Conservation (phyloP, 257 asterid genomes). For the Penstemon davidsonii region DNA sequence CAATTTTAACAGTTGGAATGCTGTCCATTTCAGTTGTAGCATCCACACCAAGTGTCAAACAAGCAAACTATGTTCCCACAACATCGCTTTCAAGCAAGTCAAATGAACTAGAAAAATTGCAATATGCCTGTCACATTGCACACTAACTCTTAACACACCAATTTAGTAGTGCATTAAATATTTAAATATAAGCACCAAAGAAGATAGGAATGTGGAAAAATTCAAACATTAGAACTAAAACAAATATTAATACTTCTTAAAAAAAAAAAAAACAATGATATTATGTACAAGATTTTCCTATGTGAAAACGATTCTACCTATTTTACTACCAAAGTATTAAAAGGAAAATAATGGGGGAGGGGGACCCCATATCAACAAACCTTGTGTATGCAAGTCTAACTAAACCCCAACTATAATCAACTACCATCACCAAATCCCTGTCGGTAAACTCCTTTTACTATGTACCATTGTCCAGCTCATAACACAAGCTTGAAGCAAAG, state of each 20-base stretch:
- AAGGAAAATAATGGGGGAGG: constrained; percentile 27
- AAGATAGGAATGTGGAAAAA: background rate
- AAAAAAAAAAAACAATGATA: too few species aligned
- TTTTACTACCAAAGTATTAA: constrained; percentile 1
- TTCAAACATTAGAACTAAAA: background rate
- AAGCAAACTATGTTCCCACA: background rate
- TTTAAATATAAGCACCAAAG: background rate
- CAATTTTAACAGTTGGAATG: background rate
- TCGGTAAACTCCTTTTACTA: constrained; percentile 28
- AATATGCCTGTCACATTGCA: constrained; percentile 15
- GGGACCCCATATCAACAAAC: constrained; percentile 42
- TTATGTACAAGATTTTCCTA: constrained; percentile 21
- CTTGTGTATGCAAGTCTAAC: constrained; percentile 25
- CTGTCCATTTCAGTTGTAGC: constrained; percentile 17
- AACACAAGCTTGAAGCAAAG: constrained; percentile 29
- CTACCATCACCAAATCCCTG: constrained; percentile 40
- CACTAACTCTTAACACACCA: background rate
- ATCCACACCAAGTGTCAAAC: constrained; percentile 10
- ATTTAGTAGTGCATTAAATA: background rate
- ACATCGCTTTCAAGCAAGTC: constrained; percentile 34
- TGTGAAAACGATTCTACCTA: constrained; percentile 28
- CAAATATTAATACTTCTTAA: background rate
- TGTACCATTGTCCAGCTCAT: constrained; percentile 38
- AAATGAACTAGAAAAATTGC: constrained; percentile 16
- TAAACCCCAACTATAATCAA: constrained; percentile 36